Percentiles rank a stretch among this genome's conserved stretches.
Evolutionary conservation across 1,139 yeast genomes (phyloP).

Genomic region (Yamadazyma atlantica): DNA sequence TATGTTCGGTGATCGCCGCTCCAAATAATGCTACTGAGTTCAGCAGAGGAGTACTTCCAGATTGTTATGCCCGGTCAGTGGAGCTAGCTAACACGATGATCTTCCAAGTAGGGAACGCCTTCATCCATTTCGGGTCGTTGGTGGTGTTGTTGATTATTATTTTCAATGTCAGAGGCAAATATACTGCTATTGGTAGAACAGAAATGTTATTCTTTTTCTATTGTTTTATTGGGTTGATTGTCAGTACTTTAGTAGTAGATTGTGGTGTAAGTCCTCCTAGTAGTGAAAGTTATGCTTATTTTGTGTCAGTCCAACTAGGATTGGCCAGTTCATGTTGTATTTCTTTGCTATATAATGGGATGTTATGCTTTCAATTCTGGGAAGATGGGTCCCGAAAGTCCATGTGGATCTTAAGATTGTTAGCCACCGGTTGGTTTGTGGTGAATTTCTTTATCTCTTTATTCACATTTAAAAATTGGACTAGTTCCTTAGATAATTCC

Average conservation of each 20-base stretch:
- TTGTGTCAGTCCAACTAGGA: constrained; percentile 81
- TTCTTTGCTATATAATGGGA: constrained; percentile 68
- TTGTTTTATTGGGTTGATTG: constrained; percentile 54
- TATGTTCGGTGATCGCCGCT: constrained; percentile 66
- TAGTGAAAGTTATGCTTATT: constrained; percentile 69
- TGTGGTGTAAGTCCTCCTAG: constrained; percentile 93
- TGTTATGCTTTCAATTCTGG: constrained; percentile 86
- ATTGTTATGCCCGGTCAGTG: constrained; percentile 83
- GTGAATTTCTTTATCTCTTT: constrained; percentile 67
- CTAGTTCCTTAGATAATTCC: constrained; percentile 35
- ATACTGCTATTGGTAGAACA: constrained; percentile 89
- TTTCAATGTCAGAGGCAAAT: constrained; percentile 78
- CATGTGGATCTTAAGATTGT: constrained; percentile 53
- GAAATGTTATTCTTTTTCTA: constrained; percentile 81
- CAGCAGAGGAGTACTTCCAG: constrained; percentile 62
- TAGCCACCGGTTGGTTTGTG: constrained; percentile 53
- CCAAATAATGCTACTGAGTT: constrained; percentile 28
- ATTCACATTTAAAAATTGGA: constrained; percentile 74
- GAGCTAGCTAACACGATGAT: constrained; percentile 89
- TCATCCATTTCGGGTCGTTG: constrained; percentile 76
- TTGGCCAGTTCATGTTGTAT: constrained; percentile 69
- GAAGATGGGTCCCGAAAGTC: constrained; percentile 83
- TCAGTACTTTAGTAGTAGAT: constrained; percentile 74
- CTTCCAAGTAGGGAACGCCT: constrained; percentile 87
- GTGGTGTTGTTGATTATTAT: constrained; percentile 65